Conservation (phyloP, 306 rosid genomes). For the Vigna unguiculata region DNA sequence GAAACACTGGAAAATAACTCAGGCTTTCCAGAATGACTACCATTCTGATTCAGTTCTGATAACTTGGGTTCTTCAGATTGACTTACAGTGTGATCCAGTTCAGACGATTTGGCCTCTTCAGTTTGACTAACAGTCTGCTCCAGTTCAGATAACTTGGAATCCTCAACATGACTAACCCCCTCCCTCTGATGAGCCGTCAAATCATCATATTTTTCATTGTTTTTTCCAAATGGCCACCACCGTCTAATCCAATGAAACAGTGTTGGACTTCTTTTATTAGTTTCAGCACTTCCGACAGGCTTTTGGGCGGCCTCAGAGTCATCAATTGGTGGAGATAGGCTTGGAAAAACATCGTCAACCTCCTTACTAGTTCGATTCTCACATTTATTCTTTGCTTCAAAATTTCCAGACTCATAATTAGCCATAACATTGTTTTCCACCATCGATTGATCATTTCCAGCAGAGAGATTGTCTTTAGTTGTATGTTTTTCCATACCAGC, state of each 20-base stretch:
- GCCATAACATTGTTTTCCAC: constrained; percentile 25
- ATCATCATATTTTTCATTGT: constrained; percentile 39
- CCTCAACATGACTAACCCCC: constrained; percentile 35
- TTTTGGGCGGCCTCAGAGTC: constrained; percentile 44
- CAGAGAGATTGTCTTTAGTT: constrained; percentile 37
- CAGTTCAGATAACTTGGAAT: constrained; percentile 50
- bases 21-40: constrained; percentile 43
- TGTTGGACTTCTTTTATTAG: constrained; percentile 43
- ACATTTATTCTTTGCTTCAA: constrained; percentile 43
- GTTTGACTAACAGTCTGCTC: constrained; percentile 41
- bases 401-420: constrained; percentile 37
- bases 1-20: constrained; percentile 62
- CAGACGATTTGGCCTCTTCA: constrained; percentile 48
- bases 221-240: constrained; percentile 64
- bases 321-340: constrained; percentile 41
- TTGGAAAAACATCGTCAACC: constrained; percentile 47
- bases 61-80: constrained; percentile 41
- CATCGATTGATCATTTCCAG: constrained; percentile 39
- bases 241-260: constrained; percentile 51
- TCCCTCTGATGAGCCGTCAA: constrained; percentile 45
- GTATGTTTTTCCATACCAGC: constrained; percentile 45
- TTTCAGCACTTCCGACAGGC: constrained; percentile 45
- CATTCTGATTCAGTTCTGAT: constrained; percentile 44
- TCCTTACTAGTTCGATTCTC: constrained; percentile 46
- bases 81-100: constrained; percentile 41